Base-by-base conservation (phyloP, 2,329 filamentous ascomycete genomes). In the Trichoderma pleuroti region DNA sequence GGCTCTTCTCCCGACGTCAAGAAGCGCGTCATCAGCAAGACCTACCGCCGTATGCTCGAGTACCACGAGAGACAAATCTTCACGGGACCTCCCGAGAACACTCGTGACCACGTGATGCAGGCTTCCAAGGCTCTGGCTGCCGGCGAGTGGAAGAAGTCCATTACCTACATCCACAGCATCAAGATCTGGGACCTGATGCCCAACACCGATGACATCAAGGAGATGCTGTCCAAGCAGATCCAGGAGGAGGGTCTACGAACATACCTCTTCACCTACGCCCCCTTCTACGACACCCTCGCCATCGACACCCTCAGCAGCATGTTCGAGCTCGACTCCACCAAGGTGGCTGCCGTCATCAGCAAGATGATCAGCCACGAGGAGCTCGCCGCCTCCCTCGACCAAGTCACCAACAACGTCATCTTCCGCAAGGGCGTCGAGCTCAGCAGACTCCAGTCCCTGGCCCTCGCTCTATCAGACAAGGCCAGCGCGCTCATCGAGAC, bases 321-420 rank as follows among this genome's bases (percentile, higher is more conserved):
- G 96, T 99, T 99, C 82, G 96, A 99, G 83, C 91, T 99, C 28
- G 88, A 94, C 70, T 86, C 91, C 76, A 89, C 91, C 84, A 98
- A 98, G 88, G 94, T 98, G 65, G 87, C 92, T n/a, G 94, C 96
- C 42, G 91, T 99, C 70, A 90, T 99, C 78, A 97, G 93, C 87
- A 97, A 97, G 86, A 99, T 99, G 96, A 98, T 99, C 82, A 97
- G 94, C 78, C 96, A 99, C 85, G 96, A 99, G 84, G 96, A 99
- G 83, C 91, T 99, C 63, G 93, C 93, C 11, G 96, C 96, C 56
- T 97, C 96, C 46, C 90, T 99, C 32, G 97, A 99, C 85, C 96
- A 99, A 84, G 95, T 99, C 83, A 98, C 97, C 78, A 91, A 92
- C 76, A 97, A 93, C 65, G 93, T 99, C 83, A 96, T 98, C 84